Percentiles rank a stretch among this genome's conserved stretches.
Evolutionary conservation across 805 yeast genomes (phyloP).

Genomic region (Ogataea naganishii): DNA sequence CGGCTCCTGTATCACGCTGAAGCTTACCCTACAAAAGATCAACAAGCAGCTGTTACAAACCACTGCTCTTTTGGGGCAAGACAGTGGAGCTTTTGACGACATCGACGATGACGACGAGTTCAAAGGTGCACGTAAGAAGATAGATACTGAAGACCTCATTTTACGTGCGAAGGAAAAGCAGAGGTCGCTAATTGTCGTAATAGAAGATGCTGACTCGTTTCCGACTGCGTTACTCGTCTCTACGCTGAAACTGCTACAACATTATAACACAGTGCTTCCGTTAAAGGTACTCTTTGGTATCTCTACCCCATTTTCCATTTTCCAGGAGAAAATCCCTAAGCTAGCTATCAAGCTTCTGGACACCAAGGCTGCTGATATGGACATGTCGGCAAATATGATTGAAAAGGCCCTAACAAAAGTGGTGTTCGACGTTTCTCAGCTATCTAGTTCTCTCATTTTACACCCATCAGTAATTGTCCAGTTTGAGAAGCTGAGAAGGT

Average conservation of each 20-base stretch:
- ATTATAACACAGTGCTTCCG: constrained; percentile 2
- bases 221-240: constrained; percentile 16
- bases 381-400: constrained; percentile 22
- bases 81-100: constrained; percentile 3
- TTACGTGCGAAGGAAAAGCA: constrained; percentile 7
- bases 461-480: constrained; percentile 23
- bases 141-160: constrained; percentile 19
- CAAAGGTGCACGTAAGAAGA: constrained; percentile 4
- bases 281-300: constrained; percentile 21
- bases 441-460: constrained; percentile 23
- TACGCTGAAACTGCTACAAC: constrained; percentile 15
- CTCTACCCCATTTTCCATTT: constrained; percentile 24
- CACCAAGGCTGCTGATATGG: constrained; percentile 18
- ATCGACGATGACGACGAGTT: constrained; percentile 4
- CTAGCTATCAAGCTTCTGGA: constrained; percentile 13
- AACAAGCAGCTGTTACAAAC: constrained; percentile 15
- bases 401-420: constrained; percentile 22
- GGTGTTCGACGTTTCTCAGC: constrained; percentile 21
- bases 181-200: constrained; percentile 14
- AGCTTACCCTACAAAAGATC: constrained; percentile 26
- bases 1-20: constrained; percentile 27
- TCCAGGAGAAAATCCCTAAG: constrained; percentile 24
- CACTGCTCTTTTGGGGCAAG: constrained; percentile 10
- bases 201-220: constrained; percentile 29
- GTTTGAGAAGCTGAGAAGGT: constrained; percentile 11